phyloP scores from a whole-genome alignment of 2,329 filamentous ascomycete species.

The Pseudogymnoascus sp. region DNA sequence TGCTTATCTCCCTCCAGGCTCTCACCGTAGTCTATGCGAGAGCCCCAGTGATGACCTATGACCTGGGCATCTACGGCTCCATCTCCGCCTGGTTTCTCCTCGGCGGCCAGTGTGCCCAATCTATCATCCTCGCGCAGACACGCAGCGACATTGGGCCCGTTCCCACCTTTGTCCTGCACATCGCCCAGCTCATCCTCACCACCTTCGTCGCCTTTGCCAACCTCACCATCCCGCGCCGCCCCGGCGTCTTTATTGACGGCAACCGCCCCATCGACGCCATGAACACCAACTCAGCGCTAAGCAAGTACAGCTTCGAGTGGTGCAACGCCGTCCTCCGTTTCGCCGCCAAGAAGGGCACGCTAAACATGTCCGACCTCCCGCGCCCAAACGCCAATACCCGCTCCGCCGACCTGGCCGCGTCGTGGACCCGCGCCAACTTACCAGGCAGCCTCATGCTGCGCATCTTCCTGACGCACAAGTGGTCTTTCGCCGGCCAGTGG shows the following conservation, averaged over 20 bases:
- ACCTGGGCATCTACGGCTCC: slow-evolving; percentile 43
- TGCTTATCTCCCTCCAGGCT: slow-evolving; percentile 43
- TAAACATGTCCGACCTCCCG: slow-evolving; percentile 55
- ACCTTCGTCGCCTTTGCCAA: slow-evolving; percentile 40
- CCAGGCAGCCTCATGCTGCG: slow-evolving; percentile 49
- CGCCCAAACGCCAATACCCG: slow-evolving; percentile 48
- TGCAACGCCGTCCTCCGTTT: slow-evolving; percentile 43
- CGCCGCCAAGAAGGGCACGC: slow-evolving; percentile 47
- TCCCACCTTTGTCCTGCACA: slow-evolving; percentile 37
- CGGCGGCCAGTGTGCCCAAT: slow-evolving; percentile 37
- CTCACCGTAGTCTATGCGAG: slow-evolving; percentile 40
- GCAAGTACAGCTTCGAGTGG: slow-evolving; percentile 60
- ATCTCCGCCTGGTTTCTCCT: slow-evolving; percentile 39
- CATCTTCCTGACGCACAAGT: slow-evolving; percentile 49
- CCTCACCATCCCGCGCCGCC: slow-evolving; percentile 55
- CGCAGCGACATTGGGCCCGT: slow-evolving; percentile 13
- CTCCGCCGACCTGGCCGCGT: slow-evolving; percentile 39
- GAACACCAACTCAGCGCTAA: slow-evolving; percentile 50
- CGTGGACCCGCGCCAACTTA: slow-evolving; percentile 41
- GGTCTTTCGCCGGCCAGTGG: slow-evolving; percentile 49
- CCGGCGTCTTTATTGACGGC: slow-evolving; percentile 52
- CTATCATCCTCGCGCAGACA: slow-evolving; percentile 31
- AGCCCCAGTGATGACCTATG: slow-evolving; percentile 42
- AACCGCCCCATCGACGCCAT: slow-evolving; percentile 51
- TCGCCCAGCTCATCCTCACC: slow-evolving; percentile 37